Evolutionary conservation across 495 filamentous ascomycete species (phyloP).

Genomic region (Penicillium paradoxum): DNA sequence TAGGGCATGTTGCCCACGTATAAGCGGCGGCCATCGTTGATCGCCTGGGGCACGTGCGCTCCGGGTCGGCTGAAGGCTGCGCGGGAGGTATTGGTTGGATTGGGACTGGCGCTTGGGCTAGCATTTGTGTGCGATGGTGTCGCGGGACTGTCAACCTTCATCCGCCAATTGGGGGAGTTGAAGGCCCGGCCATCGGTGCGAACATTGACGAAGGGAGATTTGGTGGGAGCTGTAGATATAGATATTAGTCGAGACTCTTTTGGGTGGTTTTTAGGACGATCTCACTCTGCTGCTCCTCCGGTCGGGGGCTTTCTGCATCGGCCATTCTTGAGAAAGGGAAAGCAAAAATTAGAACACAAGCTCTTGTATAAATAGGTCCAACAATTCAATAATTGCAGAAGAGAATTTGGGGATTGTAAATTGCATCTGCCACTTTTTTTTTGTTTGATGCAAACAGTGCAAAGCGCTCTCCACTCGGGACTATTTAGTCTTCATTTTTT

Average conservation of each 20-base stretch:
- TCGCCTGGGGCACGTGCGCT: slow-evolving; percentile 36
- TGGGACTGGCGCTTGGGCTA: slow-evolving; percentile 13
- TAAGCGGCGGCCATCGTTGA: slow-evolving; percentile 43
- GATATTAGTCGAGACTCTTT: slow-evolving; percentile 6
- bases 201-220: slow-evolving; percentile 36
- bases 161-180: slow-evolving; percentile 45
- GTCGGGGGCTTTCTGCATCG: slow-evolving; percentile 30
- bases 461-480: slow-evolving; percentile 20
- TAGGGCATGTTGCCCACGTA: slow-evolving; percentile 69
- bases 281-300: slow-evolving; percentile 38
- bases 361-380: not conserved
- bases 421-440: slow-evolving; percentile 21
- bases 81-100: slow-evolving; percentile 29
- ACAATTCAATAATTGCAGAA: not conserved
- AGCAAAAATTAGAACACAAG: not conserved
- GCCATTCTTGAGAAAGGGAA: slow-evolving; percentile 18
- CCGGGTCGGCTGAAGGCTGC: slow-evolving; percentile 34
- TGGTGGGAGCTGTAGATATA: slow-evolving; percentile 30
- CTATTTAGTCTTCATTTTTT: slow-evolving; percentile 15
- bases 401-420: slow-evolving; percentile 2
- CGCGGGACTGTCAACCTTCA: slow-evolving; percentile 32
- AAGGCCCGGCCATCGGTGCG: slow-evolving; percentile 43
- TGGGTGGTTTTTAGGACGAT: not conserved
- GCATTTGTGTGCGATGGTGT: slow-evolving; percentile 20
- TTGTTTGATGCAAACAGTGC: slow-evolving; percentile 30